A percentile compares a stretch with the other conserved stretches of the same genome.
phyloP scores from a whole-genome alignment of 1,139 yeast genomes.

The Saccharomycopsis hybrid region DNA sequence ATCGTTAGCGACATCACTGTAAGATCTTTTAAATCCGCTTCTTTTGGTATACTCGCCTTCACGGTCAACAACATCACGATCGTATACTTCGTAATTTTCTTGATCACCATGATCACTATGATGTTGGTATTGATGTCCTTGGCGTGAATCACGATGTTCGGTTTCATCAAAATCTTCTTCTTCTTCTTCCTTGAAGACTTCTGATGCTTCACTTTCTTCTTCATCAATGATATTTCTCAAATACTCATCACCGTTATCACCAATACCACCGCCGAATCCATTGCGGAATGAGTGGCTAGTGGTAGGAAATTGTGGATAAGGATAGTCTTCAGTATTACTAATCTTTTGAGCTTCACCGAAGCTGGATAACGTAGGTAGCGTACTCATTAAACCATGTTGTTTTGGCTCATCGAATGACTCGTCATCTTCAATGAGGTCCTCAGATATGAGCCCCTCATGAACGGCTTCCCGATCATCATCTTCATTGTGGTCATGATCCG shows the following conservation, averaged over 20 bases:
- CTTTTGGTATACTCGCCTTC: no score
- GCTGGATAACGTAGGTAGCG: conserved; percentile 20
- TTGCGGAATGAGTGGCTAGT: conserved; percentile 1
- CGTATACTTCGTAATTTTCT: no score
- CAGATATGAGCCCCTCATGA: conserved; percentile 4
- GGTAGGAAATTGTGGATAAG: background rate
- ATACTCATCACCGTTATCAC: conserved; percentile 3
- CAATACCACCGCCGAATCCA: background rate
- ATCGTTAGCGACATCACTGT: background rate
- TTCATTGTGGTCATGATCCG: background rate
- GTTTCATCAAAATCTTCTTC: background rate
- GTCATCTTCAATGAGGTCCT: conserved; percentile 13
- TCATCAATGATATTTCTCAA: conserved; percentile 7
- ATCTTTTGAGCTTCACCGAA: conserved; percentile 11
- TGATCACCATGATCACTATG: background rate
- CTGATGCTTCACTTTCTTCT: background rate
- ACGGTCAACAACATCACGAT: no score
- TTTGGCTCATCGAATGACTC: conserved; percentile 21
- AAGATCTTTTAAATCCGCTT: background rate
- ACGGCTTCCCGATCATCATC: conserved; percentile 5
- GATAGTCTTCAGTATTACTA: conserved; percentile 2
- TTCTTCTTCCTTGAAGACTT: background rate
- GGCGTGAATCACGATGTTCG: background rate
- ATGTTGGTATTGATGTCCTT: background rate
- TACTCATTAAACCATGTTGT: conserved; percentile 21